Base-by-base conservation (phyloP, 73 alveolate genomes). In the Urostyla sp. region DNA sequence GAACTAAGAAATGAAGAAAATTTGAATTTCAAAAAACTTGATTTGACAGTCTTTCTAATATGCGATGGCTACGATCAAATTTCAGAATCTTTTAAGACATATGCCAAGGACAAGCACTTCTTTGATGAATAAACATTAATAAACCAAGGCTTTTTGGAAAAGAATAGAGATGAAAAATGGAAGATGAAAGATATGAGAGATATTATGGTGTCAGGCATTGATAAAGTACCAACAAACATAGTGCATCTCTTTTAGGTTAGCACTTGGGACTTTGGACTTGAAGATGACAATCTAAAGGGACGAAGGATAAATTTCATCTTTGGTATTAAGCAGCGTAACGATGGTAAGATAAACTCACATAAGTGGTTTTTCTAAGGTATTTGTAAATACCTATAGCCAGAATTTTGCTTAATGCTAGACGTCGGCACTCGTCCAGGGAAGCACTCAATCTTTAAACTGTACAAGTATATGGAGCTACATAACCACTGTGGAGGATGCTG, bases 321-420 rank as follows among this genome's bases (percentile, higher is more conserved):
- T 34, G 58, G 51, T 0, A 8, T 87, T 34, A 87, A 87, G 54
- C 85, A 87, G 18, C 35, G 50, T 24, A 87, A 87, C 35, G 72
- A 51, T 21, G 83, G 94, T 11, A 87, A 87, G 49, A 72, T 87
- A 48, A 85, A 87, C 45, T 60, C 91, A 0, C 94, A 87, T 40
- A 11, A 11, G 58, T 80, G 78, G 80, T 72, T 80, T 54, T 80
- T 80, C 59, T 35, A 46, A 23, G 88, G 77, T 3, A 11, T 76
- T 35, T 76, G 88, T 35, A 20, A 76, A n/a, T 44, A 23, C 40
- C 51, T 80, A 46, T 21, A 80, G 49, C 90, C 90, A 0, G 55
- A 44, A 34, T 67, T 35, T 31, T 43, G 67, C 27, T 36, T 69
- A 66, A 34, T 80, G 55, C 45, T 80, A 21, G 90, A 80, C 26